These are phyloP conservation scores for Ceratobasidium sp. DNA, from an alignment of 1,284 basidiomycete species.

Conservation along the genomic window DNA sequence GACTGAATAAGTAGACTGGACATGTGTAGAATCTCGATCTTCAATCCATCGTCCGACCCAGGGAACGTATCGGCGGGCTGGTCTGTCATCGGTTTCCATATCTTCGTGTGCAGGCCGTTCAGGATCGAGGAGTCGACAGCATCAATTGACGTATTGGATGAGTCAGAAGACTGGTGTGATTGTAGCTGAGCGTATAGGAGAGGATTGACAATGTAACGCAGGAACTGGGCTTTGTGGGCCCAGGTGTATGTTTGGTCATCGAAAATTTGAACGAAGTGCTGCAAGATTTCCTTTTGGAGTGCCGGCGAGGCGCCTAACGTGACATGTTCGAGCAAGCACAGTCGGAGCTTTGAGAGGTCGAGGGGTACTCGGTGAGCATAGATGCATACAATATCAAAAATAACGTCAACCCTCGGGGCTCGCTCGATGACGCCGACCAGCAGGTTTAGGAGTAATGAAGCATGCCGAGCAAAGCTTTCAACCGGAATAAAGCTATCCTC, in stretches of 20 bases:
- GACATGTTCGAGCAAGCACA: conserved; percentile 89
- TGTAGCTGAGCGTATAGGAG: conserved; percentile 69
- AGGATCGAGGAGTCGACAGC: conserved; percentile 77
- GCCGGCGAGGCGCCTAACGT: conserved; percentile 61
- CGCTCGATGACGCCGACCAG: conserved; percentile 45
- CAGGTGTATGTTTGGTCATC: conserved; percentile 70
- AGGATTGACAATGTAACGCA: conserved; percentile 90
- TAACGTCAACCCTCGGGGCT: conserved; percentile 64
- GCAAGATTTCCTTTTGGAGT: conserved; percentile 83
- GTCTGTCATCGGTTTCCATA: conserved; percentile 79
- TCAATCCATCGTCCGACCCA: conserved; percentile 78
- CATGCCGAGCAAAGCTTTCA: conserved; percentile 56
- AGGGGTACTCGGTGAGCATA: conserved; percentile 84
- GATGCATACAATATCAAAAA: conserved; percentile 87
- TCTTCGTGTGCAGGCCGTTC: conserved; percentile 68
- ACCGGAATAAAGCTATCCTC: conserved; percentile 48
- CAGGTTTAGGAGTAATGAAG: conserved; percentile 43
- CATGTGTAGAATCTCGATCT: conserved; percentile 90
- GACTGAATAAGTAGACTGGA: conserved; percentile 90
- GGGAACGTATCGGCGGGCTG: conserved; percentile 58
- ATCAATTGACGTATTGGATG: conserved; percentile 56
- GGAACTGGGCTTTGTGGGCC: conserved; percentile 83
- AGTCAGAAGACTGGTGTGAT: conserved; percentile 44
- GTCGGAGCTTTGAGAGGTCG: conserved; percentile 81
- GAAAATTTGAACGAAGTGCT: conserved; percentile 87